A percentile compares a stretch with the other conserved stretches of the same genome.
phyloP scores from a whole-genome alignment of 2,329 filamentous ascomycete genomes.

The Paracoccidioides brasiliensis region DNA sequence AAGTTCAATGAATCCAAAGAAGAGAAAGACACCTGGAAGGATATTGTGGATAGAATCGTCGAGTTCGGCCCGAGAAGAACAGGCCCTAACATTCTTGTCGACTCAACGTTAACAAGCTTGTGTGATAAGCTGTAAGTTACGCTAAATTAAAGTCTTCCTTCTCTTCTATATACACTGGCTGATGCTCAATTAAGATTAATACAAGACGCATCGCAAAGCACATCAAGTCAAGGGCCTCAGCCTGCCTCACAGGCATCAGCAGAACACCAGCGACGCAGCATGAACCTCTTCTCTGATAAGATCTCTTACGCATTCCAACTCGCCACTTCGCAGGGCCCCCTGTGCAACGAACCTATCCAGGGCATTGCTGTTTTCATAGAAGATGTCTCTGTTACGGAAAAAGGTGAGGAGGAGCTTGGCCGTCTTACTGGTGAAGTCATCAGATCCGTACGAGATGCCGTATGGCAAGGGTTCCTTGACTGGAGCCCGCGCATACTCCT shows the following conservation, averaged over 20 bases:
- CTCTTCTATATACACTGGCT: not conserved
- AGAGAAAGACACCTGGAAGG: constrained; percentile 63
- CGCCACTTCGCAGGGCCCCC: constrained; percentile 71
- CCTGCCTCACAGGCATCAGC: not conserved
- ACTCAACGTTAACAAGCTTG: constrained; percentile 58
- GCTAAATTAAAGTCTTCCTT: not conserved
- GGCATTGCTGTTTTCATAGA: constrained; percentile 86
- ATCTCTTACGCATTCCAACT: constrained; percentile 91
- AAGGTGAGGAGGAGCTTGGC: constrained; percentile 48
- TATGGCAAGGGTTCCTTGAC: constrained; percentile 77
- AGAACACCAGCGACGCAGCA: constrained; percentile 14
- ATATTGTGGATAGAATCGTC: constrained; percentile 65
- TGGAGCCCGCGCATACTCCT: constrained; percentile 93
- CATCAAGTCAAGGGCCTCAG: not conserved
- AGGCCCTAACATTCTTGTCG: constrained; percentile 81
- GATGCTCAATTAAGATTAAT: not conserved
- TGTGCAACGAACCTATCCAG: constrained; percentile 87
- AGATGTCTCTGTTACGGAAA: constrained; percentile 51
- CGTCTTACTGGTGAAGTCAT: constrained; percentile 88
- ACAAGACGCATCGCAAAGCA: not conserved
- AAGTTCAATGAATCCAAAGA: constrained; percentile 58
- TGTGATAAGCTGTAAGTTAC: constrained; percentile 49
- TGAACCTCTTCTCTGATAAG: constrained; percentile 72
- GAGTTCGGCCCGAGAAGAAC: constrained; percentile 77
- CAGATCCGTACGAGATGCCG: constrained; percentile 71